These are phyloP conservation scores for Paramecium octaurelia DNA, from an alignment of 73 alveolate genomes.

Conservation along the genomic window DNA sequence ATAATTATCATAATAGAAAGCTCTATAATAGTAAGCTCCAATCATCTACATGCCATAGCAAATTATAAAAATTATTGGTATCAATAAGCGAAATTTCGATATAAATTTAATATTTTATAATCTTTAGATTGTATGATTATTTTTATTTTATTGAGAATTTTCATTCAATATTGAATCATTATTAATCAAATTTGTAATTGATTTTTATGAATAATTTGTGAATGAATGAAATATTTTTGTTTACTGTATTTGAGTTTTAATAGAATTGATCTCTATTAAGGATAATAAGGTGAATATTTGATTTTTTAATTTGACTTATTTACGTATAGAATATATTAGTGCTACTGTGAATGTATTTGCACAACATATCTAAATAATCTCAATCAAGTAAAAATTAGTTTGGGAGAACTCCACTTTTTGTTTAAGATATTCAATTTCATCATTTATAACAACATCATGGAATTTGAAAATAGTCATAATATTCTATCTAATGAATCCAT, in stretches of 20 bases:
- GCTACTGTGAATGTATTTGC: neutral
- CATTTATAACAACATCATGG: neutral
- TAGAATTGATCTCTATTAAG: neutral
- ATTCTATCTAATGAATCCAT: neutral
- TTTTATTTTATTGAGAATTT: neutral
- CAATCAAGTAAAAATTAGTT: neutral
- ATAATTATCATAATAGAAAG: neutral
- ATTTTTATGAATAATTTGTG: neutral
- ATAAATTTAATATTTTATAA: neutral
- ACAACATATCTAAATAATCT: neutral
- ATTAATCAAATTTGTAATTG: neutral
- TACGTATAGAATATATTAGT: neutral
- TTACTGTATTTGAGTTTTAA: neutral
- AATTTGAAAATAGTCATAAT: neutral
- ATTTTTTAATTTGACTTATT: neutral
- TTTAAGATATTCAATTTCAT: neutral
- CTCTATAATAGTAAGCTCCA: neutral
- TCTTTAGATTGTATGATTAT: neutral
- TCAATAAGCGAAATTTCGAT: neutral
- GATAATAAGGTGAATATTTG: neutral
- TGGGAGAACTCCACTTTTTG: neutral
- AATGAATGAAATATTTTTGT: neutral
- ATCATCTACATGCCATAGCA: neutral
- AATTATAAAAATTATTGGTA: neutral
- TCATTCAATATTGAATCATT: neutral